Evolutionary conservation across 345 rosid genomes (phyloP), one percentile per base, ranked within the genome.

Genomic region (Ceriops zippeliana): DNA sequence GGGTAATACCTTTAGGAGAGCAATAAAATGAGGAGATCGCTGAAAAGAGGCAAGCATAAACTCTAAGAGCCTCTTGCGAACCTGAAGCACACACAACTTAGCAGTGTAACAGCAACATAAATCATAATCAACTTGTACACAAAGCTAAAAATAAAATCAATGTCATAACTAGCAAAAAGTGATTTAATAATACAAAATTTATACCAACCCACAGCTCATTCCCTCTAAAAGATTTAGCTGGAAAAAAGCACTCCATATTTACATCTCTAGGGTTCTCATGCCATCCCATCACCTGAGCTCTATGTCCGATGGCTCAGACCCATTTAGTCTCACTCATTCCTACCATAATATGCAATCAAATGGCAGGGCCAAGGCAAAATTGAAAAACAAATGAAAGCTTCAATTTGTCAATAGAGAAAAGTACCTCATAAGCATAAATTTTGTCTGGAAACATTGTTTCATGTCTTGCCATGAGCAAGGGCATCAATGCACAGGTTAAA

Each of bases 31-130:
- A 46, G 99, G 97, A 82, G 89, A 95, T 52, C 90, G 84, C 73
- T 85, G 93, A 83, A 95, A 95, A 68, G 93, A 86, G 75, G 97
- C 86, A 80, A 95, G 88, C 85, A 90, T 84, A 67, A 91, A 95
- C 72, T 90, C 96, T 62, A 91, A 75, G 66, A 91, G 87, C 79
- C 96, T 86, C 81, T 79, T 86, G 31, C 89, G 89, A 62, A 90
- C 84, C 99, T 91, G 78, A 77, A 35, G 69, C 21, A 69, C 38
- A 69, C 65, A 35, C 7, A 27, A 22, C 20, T 70, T 9, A 56
- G 26, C 38, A 67, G 34, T 9, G 30, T 20, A n/a, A 2, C 30
- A 62, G 34, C 54, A 4, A 19, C 53, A 54, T 58, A 60, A 60
- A 47, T n/a, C 38, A 28, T 7, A 24, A 69, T 56, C 16, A 56